These are phyloP conservation scores for Aspergillus hiratsukae DNA, from an alignment of 2,329 filamentous ascomycete genomes.

Conservation along the genomic window DNA sequence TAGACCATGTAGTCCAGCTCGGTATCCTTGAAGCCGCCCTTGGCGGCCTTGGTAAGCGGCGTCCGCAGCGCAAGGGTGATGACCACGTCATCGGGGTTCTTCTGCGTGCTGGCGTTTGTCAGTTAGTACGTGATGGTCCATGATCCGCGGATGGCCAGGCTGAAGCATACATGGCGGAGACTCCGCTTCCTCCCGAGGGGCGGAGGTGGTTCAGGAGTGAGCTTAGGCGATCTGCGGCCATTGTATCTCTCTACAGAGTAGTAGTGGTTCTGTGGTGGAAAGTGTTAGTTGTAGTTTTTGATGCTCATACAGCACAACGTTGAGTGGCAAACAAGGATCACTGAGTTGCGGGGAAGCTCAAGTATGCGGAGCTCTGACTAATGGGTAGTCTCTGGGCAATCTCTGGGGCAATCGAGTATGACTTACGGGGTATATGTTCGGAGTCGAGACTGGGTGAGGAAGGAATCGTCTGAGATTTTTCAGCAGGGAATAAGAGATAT, in stretches of 20 bases:
- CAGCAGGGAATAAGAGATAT: too few relatives aligned
- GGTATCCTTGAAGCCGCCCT: constrained; percentile 95
- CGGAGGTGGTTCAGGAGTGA: constrained; percentile 80
- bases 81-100: constrained; percentile 94
- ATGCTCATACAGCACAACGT: neutral
- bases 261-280: neutral
- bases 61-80: constrained; percentile 91
- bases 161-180: constrained; percentile 69
- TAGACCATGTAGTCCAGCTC: constrained; percentile 81
- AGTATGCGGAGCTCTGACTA: neutral
- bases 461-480: neutral
- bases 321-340: neutral
- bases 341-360: neutral
- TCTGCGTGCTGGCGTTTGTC: constrained; percentile 66
- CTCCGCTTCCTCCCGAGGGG: constrained; percentile 62
- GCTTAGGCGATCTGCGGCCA: constrained; percentile 80
- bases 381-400: neutral
- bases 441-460: constrained; percentile 2
- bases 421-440: neutral
- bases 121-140: constrained; percentile 13
- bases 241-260: constrained; percentile 33
- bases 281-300: neutral
- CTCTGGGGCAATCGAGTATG: neutral
- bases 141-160: too few relatives aligned
- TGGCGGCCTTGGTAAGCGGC: constrained; percentile 79